Base-by-base conservation (phyloP, 2,329 filamentous ascomycete genomes). In the Claviceps cyperi region DNA sequence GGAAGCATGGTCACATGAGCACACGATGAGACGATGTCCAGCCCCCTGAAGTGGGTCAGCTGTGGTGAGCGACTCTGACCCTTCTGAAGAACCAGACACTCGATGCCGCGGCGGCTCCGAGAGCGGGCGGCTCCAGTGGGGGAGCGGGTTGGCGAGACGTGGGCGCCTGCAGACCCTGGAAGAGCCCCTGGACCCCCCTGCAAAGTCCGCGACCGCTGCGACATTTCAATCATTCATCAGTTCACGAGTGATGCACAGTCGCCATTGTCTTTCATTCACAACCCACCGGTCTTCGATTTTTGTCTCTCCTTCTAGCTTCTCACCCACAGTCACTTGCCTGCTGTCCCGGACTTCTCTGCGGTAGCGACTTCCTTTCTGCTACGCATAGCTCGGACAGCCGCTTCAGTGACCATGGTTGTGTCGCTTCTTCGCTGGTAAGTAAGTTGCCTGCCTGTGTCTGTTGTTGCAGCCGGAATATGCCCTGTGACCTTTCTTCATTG, bases 361-460 rank as follows among this genome's bases (percentile, higher is more conserved):
- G 8, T 28, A 38, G n/a, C 46, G 22, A 19, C 45, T 22, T 36
- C 5, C n/a, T 17, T 19, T 48, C n/a, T 43, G 38, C 28, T 36
- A 9, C 28, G 28, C 15, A 39, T 22, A 24, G 21, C 17, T 21
- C 41, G 11, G 14, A 46, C 2, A 43, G n/a, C 11, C 40, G 4
- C 19, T 32, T 50, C 28, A 32, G 28, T 32, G 28, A 49, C 46
- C 46, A 53, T 53, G 51, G 51, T 56, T 17, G 45, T 56, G 22
- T 55, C 61, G 47, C 55, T 64, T 46, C 55, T 64, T 54, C 63
- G 63, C 52, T 65, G 63, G 63, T 65, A 32, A 51, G 63, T 65
- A 32, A 51, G 51, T 48, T 13, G 9, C 9, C 28, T 32, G 9
- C 28, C 9, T 32, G 9, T 32, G 4, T 32, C 28, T 32, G 4